Conservation (phyloP, 495 filamentous ascomycete genomes). For the Usnea hakonensis region DNA sequence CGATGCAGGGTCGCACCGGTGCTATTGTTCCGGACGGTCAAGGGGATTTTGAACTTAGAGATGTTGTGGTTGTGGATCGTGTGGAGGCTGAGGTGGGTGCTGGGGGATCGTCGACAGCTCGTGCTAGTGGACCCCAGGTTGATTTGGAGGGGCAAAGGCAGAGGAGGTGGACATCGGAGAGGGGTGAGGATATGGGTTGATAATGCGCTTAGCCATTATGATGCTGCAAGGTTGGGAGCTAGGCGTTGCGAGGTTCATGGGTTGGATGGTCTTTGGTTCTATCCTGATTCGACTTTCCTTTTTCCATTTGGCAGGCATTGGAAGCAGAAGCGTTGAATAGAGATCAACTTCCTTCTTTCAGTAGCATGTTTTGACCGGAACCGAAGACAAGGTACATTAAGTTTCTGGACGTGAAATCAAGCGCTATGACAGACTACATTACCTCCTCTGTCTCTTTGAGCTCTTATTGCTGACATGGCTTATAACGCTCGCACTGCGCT, state of each 20-base stretch:
- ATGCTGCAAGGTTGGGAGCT: not conserved
- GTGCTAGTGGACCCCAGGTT: not conserved
- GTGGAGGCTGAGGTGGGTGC: not conserved
- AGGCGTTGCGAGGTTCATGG: not conserved
- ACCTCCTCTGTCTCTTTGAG: constrained; percentile 22
- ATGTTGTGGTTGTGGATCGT: not conserved
- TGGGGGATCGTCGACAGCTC: not conserved
- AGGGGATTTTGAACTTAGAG: not conserved
- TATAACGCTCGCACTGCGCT: constrained; percentile 27
- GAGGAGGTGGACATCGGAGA: not conserved
- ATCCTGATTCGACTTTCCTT: not conserved
- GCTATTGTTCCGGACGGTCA: not conserved
- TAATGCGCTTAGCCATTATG: not conserved
- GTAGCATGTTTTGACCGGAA: not conserved
- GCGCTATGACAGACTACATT: not conserved
- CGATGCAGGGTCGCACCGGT: not conserved
- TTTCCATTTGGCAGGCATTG: too few relatives aligned
- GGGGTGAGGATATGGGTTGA: not conserved
- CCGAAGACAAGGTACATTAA: not conserved
- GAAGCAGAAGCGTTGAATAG: not conserved
- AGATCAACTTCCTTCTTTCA: not conserved
- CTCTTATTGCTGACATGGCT: constrained; percentile 25
- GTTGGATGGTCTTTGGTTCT: not conserved
- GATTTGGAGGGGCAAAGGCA: not conserved
- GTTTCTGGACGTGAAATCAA: not conserved